Evolutionary conservation across 2,329 filamentous ascomycete species (phyloP), one percentile per base, ranked within the genome.

Genomic region (Alternaria sp.): DNA sequence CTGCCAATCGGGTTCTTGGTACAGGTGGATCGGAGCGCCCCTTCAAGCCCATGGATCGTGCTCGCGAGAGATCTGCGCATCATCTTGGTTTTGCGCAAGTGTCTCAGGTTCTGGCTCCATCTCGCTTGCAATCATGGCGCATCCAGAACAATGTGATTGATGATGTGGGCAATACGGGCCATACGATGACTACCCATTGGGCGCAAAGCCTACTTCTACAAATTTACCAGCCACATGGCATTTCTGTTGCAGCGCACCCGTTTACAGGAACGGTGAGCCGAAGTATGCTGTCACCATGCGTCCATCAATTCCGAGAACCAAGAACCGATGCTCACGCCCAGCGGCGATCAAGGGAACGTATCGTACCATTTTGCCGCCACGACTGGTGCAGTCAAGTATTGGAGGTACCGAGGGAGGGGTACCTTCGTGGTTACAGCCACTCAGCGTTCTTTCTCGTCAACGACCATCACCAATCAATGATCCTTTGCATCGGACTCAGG

Each of bases 361-460:
- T 65, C 58, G 60, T 67, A 63, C 61, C 51, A 68, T 54, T 38
- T 47, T 67, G 47, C 51, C 61, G 62, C 65, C 62, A 63, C 56
- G 48, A 44, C 52, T 36, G 42, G 53, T 63, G 57, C 59, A 55
- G 63, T 63, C 55, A 59, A 62, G 49, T 66, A 65, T 57, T 57
- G 48, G 47, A 49, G 57, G 52, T 65, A 63, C 68, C 68, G 62
- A 57, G 51, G 52, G 52, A 54, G 49, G 63, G 68, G 66, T 63
- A 65, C 58, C 55, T 66, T 59, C 24, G 43, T 47, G 51, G 63
- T 51, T 44, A 52, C 61, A 57, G 56, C 46, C 54, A 49, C 20
- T 44, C 51, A 56, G 53, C 43, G 51, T 36, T 54, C 26, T 49
- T 42, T 34, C 44, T 22, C 51, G 28, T 18, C 28, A 48, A 41